Percentiles rank a stretch among this genome's conserved stretches.
Evolutionary conservation across 2,329 filamentous ascomycete species (phyloP).

Genomic region (Periconia sp.): DNA sequence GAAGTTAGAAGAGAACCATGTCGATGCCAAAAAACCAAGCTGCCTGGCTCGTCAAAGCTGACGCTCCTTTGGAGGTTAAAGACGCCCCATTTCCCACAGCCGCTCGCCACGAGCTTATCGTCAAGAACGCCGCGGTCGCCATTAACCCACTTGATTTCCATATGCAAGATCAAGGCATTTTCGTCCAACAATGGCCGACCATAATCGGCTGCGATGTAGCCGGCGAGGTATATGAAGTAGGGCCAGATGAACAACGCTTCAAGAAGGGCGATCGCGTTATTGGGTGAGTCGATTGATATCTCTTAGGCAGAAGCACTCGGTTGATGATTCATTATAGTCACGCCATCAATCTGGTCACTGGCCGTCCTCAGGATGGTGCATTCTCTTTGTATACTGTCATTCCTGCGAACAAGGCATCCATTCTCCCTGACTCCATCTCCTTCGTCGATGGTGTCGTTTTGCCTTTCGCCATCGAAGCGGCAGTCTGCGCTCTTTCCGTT

Average conservation of each 20-base stretch:
- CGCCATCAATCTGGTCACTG: conserved; percentile 24
- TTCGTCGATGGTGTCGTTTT: conserved; percentile 49
- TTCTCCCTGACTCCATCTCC: conserved; percentile 48
- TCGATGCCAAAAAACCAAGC: conserved; percentile 24
- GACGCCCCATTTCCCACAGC: conserved; percentile 27
- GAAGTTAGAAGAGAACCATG: too few species aligned
- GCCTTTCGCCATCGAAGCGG: conserved; percentile 50
- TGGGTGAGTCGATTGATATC: conserved; percentile 27
- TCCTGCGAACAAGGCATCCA: conserved; percentile 43
- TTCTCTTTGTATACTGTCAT: conserved; percentile 40
- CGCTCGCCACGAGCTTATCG: conserved; percentile 27
- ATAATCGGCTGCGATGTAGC: conserved; percentile 50
- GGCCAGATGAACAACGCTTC: conserved; percentile 48
- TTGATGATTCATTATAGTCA: conserved; percentile 17
- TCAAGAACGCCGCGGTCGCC: conserved; percentile 34
- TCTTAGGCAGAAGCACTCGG: not conserved
- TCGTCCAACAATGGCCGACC: conserved; percentile 36
- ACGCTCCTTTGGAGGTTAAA: conserved; percentile 20
- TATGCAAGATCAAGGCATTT: conserved; percentile 34
- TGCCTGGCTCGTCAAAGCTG: conserved; percentile 27
- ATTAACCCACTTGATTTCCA: conserved; percentile 33
- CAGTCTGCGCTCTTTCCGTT: conserved; percentile 48
- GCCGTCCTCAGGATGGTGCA: conserved; percentile 26
- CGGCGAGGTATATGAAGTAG: conserved; percentile 51
- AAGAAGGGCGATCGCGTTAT: conserved; percentile 51